phyloP scores from a whole-genome alignment of 805 yeast genomes.

The Cyberlindnera mississippiensis region DNA sequence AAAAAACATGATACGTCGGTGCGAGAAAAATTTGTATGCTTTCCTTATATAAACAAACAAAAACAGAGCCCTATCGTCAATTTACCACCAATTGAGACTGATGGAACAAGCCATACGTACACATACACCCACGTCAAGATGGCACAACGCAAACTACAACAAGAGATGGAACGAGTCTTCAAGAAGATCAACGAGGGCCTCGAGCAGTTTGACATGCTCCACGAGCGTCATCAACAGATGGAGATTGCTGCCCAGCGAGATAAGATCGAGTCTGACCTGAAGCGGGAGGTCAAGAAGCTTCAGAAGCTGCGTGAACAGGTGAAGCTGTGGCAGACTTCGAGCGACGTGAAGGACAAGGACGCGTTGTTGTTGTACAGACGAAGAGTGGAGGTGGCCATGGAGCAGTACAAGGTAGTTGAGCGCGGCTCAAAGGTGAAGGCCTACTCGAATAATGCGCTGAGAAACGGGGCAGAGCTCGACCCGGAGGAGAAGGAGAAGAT shows the following conservation, averaged over 20 bases:
- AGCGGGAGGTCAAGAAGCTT: constrained; percentile 90
- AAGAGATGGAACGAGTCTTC: constrained; percentile 83
- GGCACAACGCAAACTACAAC: constrained; percentile 29
- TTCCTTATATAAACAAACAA: too few species aligned
- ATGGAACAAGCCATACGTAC: neutral
- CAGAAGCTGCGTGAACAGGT: constrained; percentile 93
- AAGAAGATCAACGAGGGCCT: constrained; percentile 92
- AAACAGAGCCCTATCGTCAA: too few species aligned
- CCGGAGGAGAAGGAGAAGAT: constrained; percentile 77
- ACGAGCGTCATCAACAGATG: constrained; percentile 78
- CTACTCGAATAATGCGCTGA: constrained; percentile 82
- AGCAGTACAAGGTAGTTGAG: constrained; percentile 90
- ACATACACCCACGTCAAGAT: constrained; percentile 5
- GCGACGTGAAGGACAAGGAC: constrained; percentile 86
- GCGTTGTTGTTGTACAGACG: constrained; percentile 71
- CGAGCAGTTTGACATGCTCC: constrained; percentile 74
- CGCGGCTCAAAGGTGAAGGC: constrained; percentile 91
- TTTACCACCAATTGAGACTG: too few species aligned
- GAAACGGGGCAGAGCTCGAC: constrained; percentile 51
- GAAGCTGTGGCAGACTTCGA: constrained; percentile 88
- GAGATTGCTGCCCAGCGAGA: constrained; percentile 86
- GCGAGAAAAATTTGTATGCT: neutral
- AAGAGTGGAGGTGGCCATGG: constrained; percentile 80
- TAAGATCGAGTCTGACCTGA: constrained; percentile 84
- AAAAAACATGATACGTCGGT: too few species aligned